Percentiles rank a stretch among this genome's conserved stretches.
These are phyloP conservation scores for Coemansia nantahalensis DNA, from an alignment of 192 early-diverging fungal species.

Conservation along the genomic window DNA sequence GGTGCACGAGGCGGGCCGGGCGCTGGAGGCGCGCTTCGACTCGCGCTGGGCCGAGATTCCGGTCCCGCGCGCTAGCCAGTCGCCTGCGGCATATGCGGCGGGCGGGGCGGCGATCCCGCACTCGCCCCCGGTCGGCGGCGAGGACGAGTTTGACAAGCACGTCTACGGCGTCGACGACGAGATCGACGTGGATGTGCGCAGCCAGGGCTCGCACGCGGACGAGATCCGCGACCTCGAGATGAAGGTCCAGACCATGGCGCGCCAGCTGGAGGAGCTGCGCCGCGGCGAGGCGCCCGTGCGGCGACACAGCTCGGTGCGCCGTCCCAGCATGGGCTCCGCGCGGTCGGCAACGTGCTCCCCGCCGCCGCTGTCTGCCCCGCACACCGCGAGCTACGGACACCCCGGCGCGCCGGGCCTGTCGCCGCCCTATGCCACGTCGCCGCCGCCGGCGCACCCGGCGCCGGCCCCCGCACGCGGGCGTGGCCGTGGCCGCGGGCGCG, in stretches of 20 bases:
- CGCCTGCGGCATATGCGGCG: conserved; percentile 22
- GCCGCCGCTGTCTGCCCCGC: conserved; percentile 33
- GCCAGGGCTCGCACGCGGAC: conserved; percentile 30
- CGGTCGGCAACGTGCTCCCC: conserved; percentile 43
- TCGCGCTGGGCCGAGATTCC: conserved; percentile 66
- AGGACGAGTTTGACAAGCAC: conserved; percentile 53
- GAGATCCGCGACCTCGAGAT: conserved; percentile 52
- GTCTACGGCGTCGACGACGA: conserved; percentile 44
- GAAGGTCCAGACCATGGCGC: conserved; percentile 49
- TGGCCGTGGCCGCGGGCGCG: conserved; percentile 32
- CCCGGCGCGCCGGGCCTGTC: conserved; percentile 16
- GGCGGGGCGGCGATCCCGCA: conserved; percentile 37
- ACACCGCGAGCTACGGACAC: conserved; percentile 17
- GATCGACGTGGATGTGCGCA: conserved; percentile 37
- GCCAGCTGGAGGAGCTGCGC: conserved; percentile 50
- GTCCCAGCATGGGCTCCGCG: conserved; percentile 48
- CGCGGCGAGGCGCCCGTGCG: conserved; percentile 25
- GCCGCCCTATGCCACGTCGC: conserved; percentile 29
- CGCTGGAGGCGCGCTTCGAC: conserved; percentile 77
- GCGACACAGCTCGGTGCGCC: conserved; percentile 41
- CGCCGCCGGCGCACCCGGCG: conserved; percentile 11
- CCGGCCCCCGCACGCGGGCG: conserved; percentile 22
- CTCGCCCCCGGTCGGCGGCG: conserved; percentile 43
- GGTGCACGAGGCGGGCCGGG: conserved; percentile 67
- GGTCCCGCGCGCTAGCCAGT: conserved; percentile 22